phyloP scores from a whole-genome alignment of 2,329 filamentous ascomycete genomes.

The Fusarium irregulare region DNA sequence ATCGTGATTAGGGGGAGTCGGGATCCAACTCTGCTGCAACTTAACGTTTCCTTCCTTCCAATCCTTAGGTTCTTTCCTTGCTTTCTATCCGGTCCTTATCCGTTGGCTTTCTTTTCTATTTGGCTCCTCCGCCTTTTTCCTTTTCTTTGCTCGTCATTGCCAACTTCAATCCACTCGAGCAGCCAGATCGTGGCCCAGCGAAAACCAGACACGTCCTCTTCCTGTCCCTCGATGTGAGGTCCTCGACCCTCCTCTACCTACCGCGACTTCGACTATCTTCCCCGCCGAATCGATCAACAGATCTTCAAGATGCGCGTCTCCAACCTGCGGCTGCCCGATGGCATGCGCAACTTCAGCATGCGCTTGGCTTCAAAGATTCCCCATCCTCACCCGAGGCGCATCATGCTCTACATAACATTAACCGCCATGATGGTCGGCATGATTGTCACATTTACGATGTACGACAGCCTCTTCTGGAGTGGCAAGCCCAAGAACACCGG shows the following conservation, averaged over 20 bases:
- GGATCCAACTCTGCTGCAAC: slow-evolving; percentile 8
- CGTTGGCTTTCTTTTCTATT: neutral
- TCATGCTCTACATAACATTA: slow-evolving; percentile 24
- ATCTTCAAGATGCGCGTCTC: slow-evolving; percentile 23
- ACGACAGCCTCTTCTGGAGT: neutral
- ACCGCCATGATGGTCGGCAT: slow-evolving; percentile 25
- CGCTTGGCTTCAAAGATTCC: slow-evolving; percentile 16
- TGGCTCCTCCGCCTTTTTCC: neutral
- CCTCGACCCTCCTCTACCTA: slow-evolving; percentile 7
- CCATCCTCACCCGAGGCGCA: slow-evolving; percentile 35
- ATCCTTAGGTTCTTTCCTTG: neutral
- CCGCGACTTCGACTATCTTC: neutral
- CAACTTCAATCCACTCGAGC: neutral
- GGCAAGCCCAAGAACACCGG: neutral
- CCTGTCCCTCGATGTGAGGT: slow-evolving; percentile 18
- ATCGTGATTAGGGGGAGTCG: slow-evolving; percentile 1
- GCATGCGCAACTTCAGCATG: slow-evolving; percentile 22
- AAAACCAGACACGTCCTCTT: slow-evolving; percentile 7
- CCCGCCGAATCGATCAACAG: neutral
- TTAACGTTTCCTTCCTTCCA: slow-evolving; percentile 7
- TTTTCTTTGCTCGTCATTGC: neutral
- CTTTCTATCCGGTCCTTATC: slow-evolving; percentile 13
- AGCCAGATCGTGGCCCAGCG: slow-evolving; percentile 5
- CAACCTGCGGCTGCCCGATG: slow-evolving; percentile 21
- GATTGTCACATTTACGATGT: slow-evolving; percentile 21